phyloP scores from a whole-genome alignment of 1,284 basidiomycete species.

The Ustilago bromivora region DNA sequence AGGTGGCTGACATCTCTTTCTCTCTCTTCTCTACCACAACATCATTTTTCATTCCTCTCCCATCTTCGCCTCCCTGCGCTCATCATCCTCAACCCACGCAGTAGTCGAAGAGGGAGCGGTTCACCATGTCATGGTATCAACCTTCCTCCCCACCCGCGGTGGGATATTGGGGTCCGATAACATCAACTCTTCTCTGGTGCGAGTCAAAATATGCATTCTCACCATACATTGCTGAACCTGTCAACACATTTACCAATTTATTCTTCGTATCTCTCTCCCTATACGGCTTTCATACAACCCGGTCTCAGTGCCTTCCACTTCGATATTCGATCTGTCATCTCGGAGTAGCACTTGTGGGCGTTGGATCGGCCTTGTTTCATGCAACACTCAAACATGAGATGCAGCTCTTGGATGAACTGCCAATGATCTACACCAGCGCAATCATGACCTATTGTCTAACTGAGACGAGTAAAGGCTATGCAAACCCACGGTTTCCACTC shows the following conservation, averaged over 20 bases:
- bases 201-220: constrained; percentile 64
- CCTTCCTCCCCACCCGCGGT: constrained; percentile 21
- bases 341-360: constrained; percentile 59
- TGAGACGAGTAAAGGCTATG: constrained; percentile 49
- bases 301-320: constrained; percentile 44
- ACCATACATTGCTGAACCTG: constrained; percentile 64
- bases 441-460: constrained; percentile 60
- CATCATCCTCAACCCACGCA: no score
- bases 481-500: constrained; percentile 34
- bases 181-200: constrained; percentile 65
- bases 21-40: no score
- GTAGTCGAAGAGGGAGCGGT: neutral
- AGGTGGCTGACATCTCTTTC: no score
- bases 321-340: constrained; percentile 56
- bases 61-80: no score
- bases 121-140: constrained; percentile 40
- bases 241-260: constrained; percentile 71
- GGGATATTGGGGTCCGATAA: constrained; percentile 65
- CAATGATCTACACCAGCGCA: constrained; percentile 67
- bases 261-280: constrained; percentile 71
- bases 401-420: constrained; percentile 68
- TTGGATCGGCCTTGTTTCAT: constrained; percentile 65
- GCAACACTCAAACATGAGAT: constrained; percentile 64
- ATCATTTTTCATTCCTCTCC: no score
- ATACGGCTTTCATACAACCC: constrained; percentile 63